Conservation (phyloP, 305 asterid genomes). For the Plantago coronopus region DNA sequence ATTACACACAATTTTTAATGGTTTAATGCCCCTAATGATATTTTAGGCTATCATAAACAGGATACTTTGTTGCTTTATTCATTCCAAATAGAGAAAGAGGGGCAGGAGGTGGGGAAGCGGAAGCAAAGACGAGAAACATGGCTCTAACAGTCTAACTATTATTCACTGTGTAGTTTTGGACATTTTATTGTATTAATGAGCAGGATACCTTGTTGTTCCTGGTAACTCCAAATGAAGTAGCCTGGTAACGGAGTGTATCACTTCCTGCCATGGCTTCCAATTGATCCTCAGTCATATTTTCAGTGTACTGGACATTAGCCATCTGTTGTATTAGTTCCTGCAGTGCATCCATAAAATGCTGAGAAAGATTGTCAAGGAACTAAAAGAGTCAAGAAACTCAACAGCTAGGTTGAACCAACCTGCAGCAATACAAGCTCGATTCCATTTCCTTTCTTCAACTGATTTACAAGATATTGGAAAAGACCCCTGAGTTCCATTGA, state of each 20-base stretch:
- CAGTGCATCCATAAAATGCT: slow-evolving; percentile 31
- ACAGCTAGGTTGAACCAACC: slow-evolving; percentile 38
- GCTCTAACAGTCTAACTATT: too few species aligned
- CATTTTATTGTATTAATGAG: too few species aligned
- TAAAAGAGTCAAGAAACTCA: slow-evolving; percentile 19
- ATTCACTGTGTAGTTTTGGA: too few species aligned
- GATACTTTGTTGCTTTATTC: too few species aligned
- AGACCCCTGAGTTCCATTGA: slow-evolving; percentile 99
- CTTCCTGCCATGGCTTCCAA: slow-evolving; percentile 99
- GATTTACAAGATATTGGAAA: slow-evolving; percentile 96
- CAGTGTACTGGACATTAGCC: slow-evolving; percentile 99
- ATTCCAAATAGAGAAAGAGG: too few species aligned
- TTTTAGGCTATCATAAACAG: too few species aligned
- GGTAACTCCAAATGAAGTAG: slow-evolving; percentile 87
- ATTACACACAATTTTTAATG: too few species aligned
- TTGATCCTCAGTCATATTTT: slow-evolving; percentile 99
- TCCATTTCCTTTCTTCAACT: slow-evolving; percentile 95
- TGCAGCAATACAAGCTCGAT: slow-evolving; percentile 96
- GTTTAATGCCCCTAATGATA: too few species aligned
- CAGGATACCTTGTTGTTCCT: slow-evolving; percentile 80
- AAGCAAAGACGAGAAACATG: too few species aligned
- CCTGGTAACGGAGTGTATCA: slow-evolving; percentile 97
- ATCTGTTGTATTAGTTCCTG: slow-evolving; percentile 98
- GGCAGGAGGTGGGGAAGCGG: too few species aligned
- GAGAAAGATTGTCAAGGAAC: slow-evolving; percentile 18